Evolutionary conservation across 2,329 filamentous ascomycete species (phyloP), one percentile per base, ranked within the genome.

Genomic region (Fusarium sp.): DNA sequence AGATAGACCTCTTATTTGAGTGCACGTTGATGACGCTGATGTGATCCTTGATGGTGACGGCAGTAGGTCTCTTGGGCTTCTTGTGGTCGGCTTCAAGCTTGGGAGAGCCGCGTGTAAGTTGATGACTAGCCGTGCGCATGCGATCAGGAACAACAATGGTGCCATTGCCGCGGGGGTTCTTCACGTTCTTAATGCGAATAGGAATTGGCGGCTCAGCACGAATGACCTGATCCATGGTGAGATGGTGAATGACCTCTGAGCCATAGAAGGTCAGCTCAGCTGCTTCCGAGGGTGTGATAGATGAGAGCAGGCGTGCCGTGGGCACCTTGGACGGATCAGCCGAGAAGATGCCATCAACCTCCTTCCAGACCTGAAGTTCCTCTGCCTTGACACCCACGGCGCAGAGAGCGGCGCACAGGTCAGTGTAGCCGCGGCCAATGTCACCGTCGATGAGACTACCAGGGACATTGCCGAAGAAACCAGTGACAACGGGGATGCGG

Each of bases 11-110:
- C 83, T 97, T 97, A 83, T 99, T 98, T 54, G 93, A 97, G 84
- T 98, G 95, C 45, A 99, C 93, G 80, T 99, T 99, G 75, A 99
- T 93, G 70, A 99, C 94, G 46, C 95, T 91, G 76, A 99, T 98
- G 77, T 94, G 92, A 80, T 96, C 92, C 83, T 99, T 99, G 83
- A 97, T 97, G 14, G 96, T 99, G 19, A 99, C 95, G 8, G 96
- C 92, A 3, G 92, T 96, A 24, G 92, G 92, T 40, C 92, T 84
- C 80, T 91, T 93, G 15, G 90, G 90, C 56, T 87, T 87, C 74
- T 85, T 86, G 56, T 65, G 57, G 8, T 63, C 54, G 14, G 48
- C 62, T 17, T 66, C 64, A 51, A 79, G 76, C 24, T 81, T 80
- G 6, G 82, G 82, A 48, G 80, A 76, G 74, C 77, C 88, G 68